Evolutionary conservation across 2,329 filamentous ascomycete species (phyloP), one percentile per base, ranked within the genome.

Genomic region (Amauroascus verrucosus): DNA sequence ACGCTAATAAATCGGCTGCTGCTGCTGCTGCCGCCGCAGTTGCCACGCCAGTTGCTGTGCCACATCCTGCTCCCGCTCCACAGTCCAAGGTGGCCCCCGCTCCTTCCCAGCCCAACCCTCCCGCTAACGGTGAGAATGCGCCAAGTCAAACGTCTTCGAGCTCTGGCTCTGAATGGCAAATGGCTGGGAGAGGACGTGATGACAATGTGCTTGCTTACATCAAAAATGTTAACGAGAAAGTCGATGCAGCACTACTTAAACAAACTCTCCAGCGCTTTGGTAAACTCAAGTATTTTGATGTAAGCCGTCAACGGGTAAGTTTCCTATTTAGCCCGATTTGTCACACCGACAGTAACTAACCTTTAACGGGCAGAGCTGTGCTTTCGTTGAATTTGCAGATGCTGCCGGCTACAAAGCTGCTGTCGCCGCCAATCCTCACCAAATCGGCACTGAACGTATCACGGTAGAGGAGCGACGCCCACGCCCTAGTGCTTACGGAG

Each of bases 211-310:
- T 84, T 51, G 93, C 86, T 18, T 97, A 96, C 70, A 88, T 98
- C 70, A 95, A 95, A 77, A 95, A 91, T 63, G 91, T 97, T 48
- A 91, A 84, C 48, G 89, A 95, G 32, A 90, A 89, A 72, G 84
- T 98, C 50, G 80, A 87, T 66, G 79, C 83, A 13, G 80, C 82
- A 38, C 81, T 88, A 45, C 76, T 98, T 56, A 84, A 79, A 69
- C 76, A 78, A 51, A 78, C 81, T 51, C 75, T 98, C 49, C 77
- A 82, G 61, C 81, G 83, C 62, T 89, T 84, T 58, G 81, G 81
- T 58, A 80, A 83, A 65, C 67, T 84, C 46, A 72, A 73, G 56
- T 82, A 83, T 65, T 81, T 82, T 61, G 81, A 84, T 63, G 77
- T 84, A 60, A 81, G 76, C 66, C 78, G 81, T 59, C 72, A 71